Evolutionary conservation across 2,329 filamentous ascomycete genomes (phyloP).

Genomic region (Colletotrichum plurivorum): DNA sequence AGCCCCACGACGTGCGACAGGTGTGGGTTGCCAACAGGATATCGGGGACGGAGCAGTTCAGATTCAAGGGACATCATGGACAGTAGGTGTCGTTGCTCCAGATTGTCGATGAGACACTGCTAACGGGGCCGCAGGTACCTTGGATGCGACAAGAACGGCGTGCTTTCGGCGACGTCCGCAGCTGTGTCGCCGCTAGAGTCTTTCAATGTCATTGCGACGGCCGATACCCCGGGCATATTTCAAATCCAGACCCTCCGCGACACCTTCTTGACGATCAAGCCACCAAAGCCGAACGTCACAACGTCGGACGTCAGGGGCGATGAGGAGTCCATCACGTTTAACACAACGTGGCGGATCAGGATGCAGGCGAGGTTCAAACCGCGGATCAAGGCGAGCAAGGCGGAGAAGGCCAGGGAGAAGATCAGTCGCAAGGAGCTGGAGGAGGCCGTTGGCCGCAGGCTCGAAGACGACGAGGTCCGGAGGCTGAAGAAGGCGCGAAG

Average conservation of each 20-base stretch:
- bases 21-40: conserved; percentile 94
- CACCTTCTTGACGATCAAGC: conserved; percentile 76
- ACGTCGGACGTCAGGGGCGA: conserved; percentile 82
- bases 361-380: conserved; percentile 98
- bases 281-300: conserved; percentile 63
- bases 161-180: conserved; percentile 82
- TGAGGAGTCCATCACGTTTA: conserved; percentile 75
- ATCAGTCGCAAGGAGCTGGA: conserved; percentile 90
- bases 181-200: conserved; percentile 89
- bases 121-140: conserved; percentile 74
- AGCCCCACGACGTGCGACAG: conserved; percentile 95
- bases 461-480: conserved; percentile 90
- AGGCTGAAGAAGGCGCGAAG: conserved; percentile 84
- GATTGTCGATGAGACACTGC: neutral
- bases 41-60: conserved; percentile 83
- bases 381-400: conserved; percentile 81
- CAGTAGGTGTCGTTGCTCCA: conserved; percentile 65
- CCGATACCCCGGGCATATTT: conserved; percentile 79
- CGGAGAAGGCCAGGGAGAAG: conserved; percentile 86
- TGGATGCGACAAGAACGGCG: conserved; percentile 86
- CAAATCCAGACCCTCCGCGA: conserved; percentile 81
- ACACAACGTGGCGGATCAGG: conserved; percentile 82
- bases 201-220: conserved; percentile 76
- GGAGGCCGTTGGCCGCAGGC: conserved; percentile 79
- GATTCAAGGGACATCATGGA: conserved; percentile 92